Percentiles rank a stretch among this genome's conserved stretches.
Evolutionary conservation across 345 rosid genomes (phyloP).

Genomic region (Erucastrum elatum): DNA sequence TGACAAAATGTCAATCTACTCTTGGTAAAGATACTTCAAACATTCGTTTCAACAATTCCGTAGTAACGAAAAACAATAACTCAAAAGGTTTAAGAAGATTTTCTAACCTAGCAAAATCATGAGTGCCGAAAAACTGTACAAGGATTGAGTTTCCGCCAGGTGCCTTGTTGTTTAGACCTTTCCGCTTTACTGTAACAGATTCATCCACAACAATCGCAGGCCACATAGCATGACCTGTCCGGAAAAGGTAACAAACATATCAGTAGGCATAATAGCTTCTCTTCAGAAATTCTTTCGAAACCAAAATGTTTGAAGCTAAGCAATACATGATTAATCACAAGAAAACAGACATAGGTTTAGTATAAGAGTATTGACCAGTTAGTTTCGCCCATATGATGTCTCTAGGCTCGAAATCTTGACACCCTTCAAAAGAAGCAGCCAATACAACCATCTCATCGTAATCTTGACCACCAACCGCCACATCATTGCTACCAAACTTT

Average conservation of each 20-base stretch:
- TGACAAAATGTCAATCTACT: slow-evolving; percentile 15
- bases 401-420: slow-evolving; percentile 82
- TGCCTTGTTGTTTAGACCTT: slow-evolving; percentile 52
- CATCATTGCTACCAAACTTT: slow-evolving; percentile 44
- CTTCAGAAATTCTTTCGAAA: slow-evolving; percentile 6
- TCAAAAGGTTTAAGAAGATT: slow-evolving; percentile 18
- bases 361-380: slow-evolving; percentile 54
- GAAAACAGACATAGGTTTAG: background rate
- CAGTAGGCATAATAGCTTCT: background rate
- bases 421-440: slow-evolving; percentile 88
- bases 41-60: slow-evolving; percentile 1
- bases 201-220: slow-evolving; percentile 94
- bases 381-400: slow-evolving; percentile 99
- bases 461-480: slow-evolving; percentile 55
- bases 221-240: slow-evolving; percentile 98
- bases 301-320: slow-evolving; percentile 17
- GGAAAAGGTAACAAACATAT: slow-evolving; percentile 42
- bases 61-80: background rate
- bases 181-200: slow-evolving; percentile 56
- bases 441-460: slow-evolving; percentile 87
- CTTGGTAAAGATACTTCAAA: background rate
- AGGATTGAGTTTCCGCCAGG: slow-evolving; percentile 63
- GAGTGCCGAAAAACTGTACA: slow-evolving; percentile 97
- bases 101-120: slow-evolving; percentile 95
- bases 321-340: slow-evolving; percentile 6